Conservation (phyloP, 2,329 filamentous ascomycete species). For the Xylaria sp. region DNA sequence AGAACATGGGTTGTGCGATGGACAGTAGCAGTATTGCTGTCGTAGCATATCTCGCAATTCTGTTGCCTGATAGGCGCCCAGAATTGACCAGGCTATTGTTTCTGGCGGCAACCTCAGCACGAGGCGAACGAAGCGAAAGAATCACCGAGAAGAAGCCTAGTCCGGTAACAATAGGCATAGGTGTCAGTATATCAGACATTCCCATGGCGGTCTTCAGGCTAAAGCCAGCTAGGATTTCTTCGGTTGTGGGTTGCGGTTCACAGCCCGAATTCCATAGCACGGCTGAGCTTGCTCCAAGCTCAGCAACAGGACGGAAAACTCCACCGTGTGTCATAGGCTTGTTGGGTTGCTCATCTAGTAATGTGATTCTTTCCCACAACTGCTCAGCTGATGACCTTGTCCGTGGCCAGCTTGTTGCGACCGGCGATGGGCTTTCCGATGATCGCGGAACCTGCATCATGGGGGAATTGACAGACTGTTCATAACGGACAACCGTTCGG, state of each 20-base stretch:
- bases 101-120: neutral
- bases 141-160: neutral
- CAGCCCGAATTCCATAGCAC: neutral
- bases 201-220: neutral
- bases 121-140: neutral
- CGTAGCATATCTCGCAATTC: neutral
- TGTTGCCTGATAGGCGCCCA: neutral
- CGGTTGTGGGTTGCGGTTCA: neutral
- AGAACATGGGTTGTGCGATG: neutral
- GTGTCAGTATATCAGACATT: neutral
- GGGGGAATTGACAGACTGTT: neutral
- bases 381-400: neutral
- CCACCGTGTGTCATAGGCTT: too few relatives aligned
- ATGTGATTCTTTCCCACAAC: neutral
- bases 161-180: neutral
- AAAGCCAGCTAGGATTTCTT: neutral
- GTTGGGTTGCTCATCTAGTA: neutral
- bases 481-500: neutral
- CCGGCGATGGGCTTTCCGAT: neutral
- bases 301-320: neutral
- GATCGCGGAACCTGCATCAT: neutral
- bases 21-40: constrained; percentile 6
- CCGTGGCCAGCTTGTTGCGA: neutral
- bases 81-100: neutral
- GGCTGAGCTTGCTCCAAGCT: neutral